Evolutionary conservation across 2,329 filamentous ascomycete genomes (phyloP).

Genomic region (Aspergillus amoenus): DNA sequence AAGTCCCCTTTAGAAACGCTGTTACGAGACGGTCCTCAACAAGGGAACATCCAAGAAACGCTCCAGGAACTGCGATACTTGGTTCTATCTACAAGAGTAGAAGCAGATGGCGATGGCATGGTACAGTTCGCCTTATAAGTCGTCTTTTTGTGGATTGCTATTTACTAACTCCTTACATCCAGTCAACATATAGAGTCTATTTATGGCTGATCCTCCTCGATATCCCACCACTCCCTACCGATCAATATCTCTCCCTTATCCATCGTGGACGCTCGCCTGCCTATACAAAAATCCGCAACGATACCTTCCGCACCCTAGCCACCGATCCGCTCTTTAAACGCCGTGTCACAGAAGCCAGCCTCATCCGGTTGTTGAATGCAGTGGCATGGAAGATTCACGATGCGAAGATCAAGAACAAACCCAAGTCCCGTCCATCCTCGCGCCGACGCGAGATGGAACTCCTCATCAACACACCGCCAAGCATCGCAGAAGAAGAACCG

Average conservation of each 20-base stretch:
- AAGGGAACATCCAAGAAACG: constrained; percentile 57
- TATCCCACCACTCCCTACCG: constrained; percentile 78
- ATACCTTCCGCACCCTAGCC: constrained; percentile 93
- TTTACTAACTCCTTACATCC: constrained; percentile 14
- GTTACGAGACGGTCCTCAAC: constrained; percentile 75
- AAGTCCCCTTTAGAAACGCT: constrained; percentile 66
- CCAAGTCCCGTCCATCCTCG: constrained; percentile 39
- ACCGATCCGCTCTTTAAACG: constrained; percentile 97
- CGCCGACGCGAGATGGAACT: constrained; percentile 50
- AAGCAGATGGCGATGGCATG: constrained; percentile 55
- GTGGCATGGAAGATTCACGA: constrained; percentile 93
- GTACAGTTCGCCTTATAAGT: constrained; percentile 29
- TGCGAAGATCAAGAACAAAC: constrained; percentile 60
- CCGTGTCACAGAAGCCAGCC: constrained; percentile 89
- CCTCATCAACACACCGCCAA: constrained; percentile 38
- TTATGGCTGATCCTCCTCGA: constrained; percentile 94
- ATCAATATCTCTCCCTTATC: constrained; percentile 84
- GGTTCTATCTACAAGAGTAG: constrained; percentile 50
- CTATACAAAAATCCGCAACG: constrained; percentile 96
- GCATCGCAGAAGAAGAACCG: constrained; percentile 41
- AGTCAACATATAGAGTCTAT: constrained; percentile 93
- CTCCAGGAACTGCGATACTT: constrained; percentile 50
- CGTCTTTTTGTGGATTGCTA: not conserved
- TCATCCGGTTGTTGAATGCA: constrained; percentile 92
- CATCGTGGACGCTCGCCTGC: constrained; percentile 91